A percentile compares a stretch with the other conserved stretches of the same genome.
These are phyloP conservation scores for Castanea sativa DNA, from an alignment of 306 rosid species.

Conservation along the genomic window DNA sequence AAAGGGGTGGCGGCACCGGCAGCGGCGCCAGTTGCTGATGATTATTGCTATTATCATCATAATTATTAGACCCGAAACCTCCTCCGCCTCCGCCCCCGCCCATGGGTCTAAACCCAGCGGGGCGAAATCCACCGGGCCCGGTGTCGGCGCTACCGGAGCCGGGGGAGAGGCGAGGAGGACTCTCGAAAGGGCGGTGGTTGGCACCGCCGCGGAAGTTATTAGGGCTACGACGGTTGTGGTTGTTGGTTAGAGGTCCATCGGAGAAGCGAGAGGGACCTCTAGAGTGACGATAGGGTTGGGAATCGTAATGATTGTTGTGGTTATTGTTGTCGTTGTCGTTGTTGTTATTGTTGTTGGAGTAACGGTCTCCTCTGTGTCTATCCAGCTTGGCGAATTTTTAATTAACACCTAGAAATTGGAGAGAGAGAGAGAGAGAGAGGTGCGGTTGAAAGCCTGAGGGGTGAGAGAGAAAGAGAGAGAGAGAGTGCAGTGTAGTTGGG, in stretches of 20 bases:
- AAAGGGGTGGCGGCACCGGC: slow-evolving; percentile 34
- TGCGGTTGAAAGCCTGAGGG: background rate
- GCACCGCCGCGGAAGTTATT: slow-evolving; percentile 30
- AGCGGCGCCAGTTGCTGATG: too few relatives aligned
- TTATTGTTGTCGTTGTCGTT: background rate
- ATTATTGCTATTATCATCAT: slow-evolving; percentile 7
- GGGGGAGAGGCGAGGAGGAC: slow-evolving; percentile 61
- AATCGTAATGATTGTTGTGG: slow-evolving; percentile 4
- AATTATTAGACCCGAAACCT: slow-evolving; percentile 45
- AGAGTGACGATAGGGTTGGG: slow-evolving; percentile 47
- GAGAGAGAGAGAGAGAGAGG: background rate
- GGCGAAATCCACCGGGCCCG: too few relatives aligned
- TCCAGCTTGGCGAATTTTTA: slow-evolving; percentile 68
- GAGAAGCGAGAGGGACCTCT: slow-evolving; percentile 65
- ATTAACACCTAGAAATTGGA: slow-evolving; percentile 30
- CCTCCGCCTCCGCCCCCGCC: slow-evolving; percentile 42
- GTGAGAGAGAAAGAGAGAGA: background rate
- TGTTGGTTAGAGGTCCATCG: slow-evolving; percentile 53
- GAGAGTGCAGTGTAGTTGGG: too few relatives aligned
- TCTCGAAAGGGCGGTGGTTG: slow-evolving; percentile 50
- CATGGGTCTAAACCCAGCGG: slow-evolving; percentile 10
- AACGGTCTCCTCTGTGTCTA: slow-evolving; percentile 86
- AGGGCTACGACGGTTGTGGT: slow-evolving; percentile 50
- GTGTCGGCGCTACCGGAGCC: slow-evolving; percentile 6
- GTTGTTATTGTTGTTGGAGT: slow-evolving; percentile 33